Evolutionary conservation across 2,329 filamentous ascomycete genomes (phyloP), one percentile per base, ranked within the genome.

Genomic region (Fusarium buxicola): DNA sequence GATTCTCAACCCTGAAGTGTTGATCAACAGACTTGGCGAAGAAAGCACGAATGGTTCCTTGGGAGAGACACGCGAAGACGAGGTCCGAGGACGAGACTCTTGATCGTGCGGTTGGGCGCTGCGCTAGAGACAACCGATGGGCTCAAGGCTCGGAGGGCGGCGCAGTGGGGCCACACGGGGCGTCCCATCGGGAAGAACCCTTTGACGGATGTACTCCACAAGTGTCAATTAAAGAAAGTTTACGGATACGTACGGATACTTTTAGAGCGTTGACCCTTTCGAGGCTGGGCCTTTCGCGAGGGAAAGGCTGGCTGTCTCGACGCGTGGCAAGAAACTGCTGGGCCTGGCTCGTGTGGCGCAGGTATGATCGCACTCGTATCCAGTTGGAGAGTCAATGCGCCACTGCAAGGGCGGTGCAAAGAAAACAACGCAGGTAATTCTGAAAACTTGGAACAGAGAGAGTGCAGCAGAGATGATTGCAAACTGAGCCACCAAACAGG

Each of bases 131-230:
- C 32, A 43, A 31, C 25, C 46, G 62, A 63, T 45, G 39, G 51
- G 52, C 55, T 66, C 44, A n/a, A 68, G 50, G 55, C 55, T 63
- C 40, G 27, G 38, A 46, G 32, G 52, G 36, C 59, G 36, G 41
- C 45, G 30, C 15, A 25, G 68, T 65, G 68, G 69, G 63, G 56
- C 40, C 55, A 24, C 56, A 59, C 60, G 65, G 65, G 57, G 67
- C 60, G 60, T 69, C 62, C 69, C 68, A 69, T 68, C 68, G 69
- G 69, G 68, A 69, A 50, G 65, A 72, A 61, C 67, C 69, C 66
- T 72, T 60, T 58, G 55, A 49, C 64, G 48, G 43, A 49, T 64
- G 55, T 36, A 64, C 68, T 68, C 68, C 68, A 70, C 66, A 68
- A 52, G 51, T 66, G 57, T 55, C 65, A 69, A 46, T 55, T 41